Evolutionary conservation across 2,329 filamentous ascomycete genomes (phyloP), one percentile per base, ranked within the genome.

Genomic region (Colletotrichum lindemuthianum): DNA sequence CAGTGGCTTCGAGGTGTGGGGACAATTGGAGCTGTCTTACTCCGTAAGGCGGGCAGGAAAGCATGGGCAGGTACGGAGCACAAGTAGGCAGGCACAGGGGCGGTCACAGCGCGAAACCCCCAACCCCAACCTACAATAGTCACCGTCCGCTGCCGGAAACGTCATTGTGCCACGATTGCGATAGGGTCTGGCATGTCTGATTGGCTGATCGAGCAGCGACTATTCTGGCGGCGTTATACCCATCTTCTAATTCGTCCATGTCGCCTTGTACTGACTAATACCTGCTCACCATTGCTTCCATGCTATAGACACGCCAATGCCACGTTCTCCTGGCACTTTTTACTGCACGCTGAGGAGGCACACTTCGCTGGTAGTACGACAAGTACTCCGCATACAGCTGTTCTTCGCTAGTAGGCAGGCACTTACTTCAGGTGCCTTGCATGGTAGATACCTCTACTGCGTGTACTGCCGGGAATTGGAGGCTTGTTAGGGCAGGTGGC

Each of bases 121-220:
- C 24, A 24, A 24, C 24, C 24, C 5, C n/a, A n/a, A 24, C 24
- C 24, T 24, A 24, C 24, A 4, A 51, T 52, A 56, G 45, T 48
- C 40, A 40, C 51, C 51, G 15, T 54, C 52, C 51, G 47, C 63
- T 47, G 50, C 63, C 45, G 59, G 47, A 45, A 65, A 63, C 63
- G 63, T 65, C 63, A 65, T 63, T 48, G 41, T 63, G 51, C 51
- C 47, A 51, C 47, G 45, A 36, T 51, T 59, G 24, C 43, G 16
- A 32, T 41, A 15, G 40, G 51, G 13, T 37, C 32, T 37, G 51
- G 45, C 34, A 36, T 48, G 16, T 48, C 47, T 60, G n/a, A 63
- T 32, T 58, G 59, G 53, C 24, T 40, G 32, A 45, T 34, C n/a
- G n/a, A 36, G 41, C 13, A 13, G 43, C 36, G 36, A 40, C 41